These are phyloP conservation scores for Hyaloscypha bicolor DNA, from an alignment of 495 filamentous ascomycete species.

Conservation along the genomic window DNA sequence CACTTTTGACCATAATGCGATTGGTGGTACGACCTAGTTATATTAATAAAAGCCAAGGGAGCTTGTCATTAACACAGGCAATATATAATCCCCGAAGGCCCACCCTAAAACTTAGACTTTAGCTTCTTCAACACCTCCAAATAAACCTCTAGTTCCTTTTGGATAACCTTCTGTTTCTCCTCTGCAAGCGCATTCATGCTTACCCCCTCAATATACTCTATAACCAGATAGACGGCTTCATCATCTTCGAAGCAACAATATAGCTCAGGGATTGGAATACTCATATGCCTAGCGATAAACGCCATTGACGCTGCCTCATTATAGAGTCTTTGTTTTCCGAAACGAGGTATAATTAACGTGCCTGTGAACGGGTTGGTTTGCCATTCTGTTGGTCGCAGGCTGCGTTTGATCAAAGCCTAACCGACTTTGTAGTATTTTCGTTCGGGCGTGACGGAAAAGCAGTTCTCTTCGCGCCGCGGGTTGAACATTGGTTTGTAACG, in stretches of 20 bases:
- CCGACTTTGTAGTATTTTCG: neutral
- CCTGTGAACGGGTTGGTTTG: neutral
- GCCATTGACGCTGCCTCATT: neutral
- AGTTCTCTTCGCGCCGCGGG: neutral
- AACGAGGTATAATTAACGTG: slow-evolving; percentile 2
- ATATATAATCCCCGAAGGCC: neutral
- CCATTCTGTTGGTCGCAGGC: slow-evolving; percentile 1
- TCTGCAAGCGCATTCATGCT: neutral
- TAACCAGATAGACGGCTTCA: neutral
- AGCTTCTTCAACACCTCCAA: neutral
- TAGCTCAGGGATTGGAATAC: neutral
- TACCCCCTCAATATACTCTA: neutral
- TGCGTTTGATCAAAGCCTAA: neutral
- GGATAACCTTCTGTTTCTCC: neutral
- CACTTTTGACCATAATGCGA: too few relatives aligned
- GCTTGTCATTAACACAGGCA: neutral
- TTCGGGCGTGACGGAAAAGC: neutral
- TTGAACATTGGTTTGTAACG: neutral
- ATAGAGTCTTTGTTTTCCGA: slow-evolving; percentile 2
- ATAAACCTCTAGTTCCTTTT: slow-evolving; percentile 1
- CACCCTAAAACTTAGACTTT: slow-evolving; percentile 2
- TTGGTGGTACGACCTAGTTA: too few relatives aligned
- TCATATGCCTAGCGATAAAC: neutral
- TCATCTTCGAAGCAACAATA: slow-evolving; percentile 1
- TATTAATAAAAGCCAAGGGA: too few relatives aligned